Base-by-base conservation (phyloP, 2,329 filamentous ascomycete genomes). In the Paecilomyces fulvus region DNA sequence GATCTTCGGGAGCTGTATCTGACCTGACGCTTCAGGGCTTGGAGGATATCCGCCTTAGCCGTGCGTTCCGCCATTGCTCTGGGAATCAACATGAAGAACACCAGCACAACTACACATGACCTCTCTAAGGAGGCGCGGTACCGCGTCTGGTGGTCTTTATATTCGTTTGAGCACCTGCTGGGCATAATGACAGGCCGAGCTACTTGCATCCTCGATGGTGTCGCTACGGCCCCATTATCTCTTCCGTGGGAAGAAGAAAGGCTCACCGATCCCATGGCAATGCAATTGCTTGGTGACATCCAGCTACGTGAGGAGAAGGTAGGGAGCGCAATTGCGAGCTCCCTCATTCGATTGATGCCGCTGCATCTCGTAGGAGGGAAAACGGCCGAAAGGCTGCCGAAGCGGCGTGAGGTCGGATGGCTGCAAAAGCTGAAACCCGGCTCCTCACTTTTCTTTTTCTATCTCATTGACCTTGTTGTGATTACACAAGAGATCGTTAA, bases 181-280 rank as follows among this genome's bases (percentile, higher is more conserved):
- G 73, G 73, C 14, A 68, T 74, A 56, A 75, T 78, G 73, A 77
- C 75, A n/a, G 75, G 75, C 43, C 69, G 75, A 48, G 66, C 74
- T 25, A 73, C 72, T 30, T 75, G 72, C 55, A 73, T 77, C 17
- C 62, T 70, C 23, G 71, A 76, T 58, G 70, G 73, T 14, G 67
- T 76, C 52, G 76, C 73, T 62, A 77, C 72, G 14, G 70, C 73
- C 3, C 73, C 75, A 30, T 64, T 77, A 49, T 73, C 75, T 1
- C 55, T 73, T 17, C 74, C 73, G 3, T 69, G 74, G 50, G 70
- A 73, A 52, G 75, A 75, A 61, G 71, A 73, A 30, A 63, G 67
- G 25, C 65, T 75, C 49, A 64, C 68, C 9, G 70, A 71, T 17
- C 66, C 67, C 1, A 60, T 61, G 11, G 69, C 68, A 10, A 59